phyloP scores from a whole-genome alignment of 192 early-diverging fungal species.

The Phycomyces nitens region DNA sequence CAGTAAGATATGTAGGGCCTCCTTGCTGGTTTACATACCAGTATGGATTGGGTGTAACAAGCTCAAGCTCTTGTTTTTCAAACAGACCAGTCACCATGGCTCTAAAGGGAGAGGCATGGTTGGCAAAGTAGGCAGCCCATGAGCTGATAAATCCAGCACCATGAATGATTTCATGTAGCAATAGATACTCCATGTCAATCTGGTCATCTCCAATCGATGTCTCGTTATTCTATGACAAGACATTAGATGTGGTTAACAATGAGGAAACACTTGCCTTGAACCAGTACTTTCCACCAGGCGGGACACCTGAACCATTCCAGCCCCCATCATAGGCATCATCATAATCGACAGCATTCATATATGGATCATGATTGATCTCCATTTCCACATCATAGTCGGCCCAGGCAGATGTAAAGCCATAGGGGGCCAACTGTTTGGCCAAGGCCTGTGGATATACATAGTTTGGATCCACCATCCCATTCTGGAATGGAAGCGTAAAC shows the following conservation, averaged over 20 bases:
- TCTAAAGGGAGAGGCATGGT: conserved; percentile 13
- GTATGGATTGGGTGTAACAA: conserved; percentile 17
- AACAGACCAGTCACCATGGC: conserved; percentile 17
- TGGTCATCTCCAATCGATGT: conserved; percentile 16
- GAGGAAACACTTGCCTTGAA: conserved; percentile 25
- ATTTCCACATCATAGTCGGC: conserved; percentile 23
- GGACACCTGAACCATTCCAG: conserved; percentile 31
- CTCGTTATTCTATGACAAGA: conserved; percentile 15
- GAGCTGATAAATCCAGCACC: conserved; percentile 30
- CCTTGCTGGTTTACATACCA: conserved; percentile 18
- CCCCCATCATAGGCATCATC: conserved; percentile 15
- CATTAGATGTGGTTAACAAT: too few species aligned
- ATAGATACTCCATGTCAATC: conserved; percentile 26
- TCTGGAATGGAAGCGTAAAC: conserved; percentile 30
- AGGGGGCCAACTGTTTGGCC: conserved; percentile 30
- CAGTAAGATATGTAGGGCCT: conserved; percentile 26
- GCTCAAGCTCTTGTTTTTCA: conserved; percentile 1
- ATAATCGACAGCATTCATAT: conserved; percentile 16
- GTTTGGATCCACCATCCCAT: conserved; percentile 30
- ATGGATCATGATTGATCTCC: conserved; percentile 34
- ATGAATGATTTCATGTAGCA: conserved; percentile 32
- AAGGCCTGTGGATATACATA: conserved; percentile 34
- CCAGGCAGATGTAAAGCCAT: conserved; percentile 20
- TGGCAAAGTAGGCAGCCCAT: conserved; percentile 29
- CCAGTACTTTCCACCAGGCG: conserved; percentile 30